Conservation (phyloP, 345 rosid species). For the Acer negundo region DNA sequence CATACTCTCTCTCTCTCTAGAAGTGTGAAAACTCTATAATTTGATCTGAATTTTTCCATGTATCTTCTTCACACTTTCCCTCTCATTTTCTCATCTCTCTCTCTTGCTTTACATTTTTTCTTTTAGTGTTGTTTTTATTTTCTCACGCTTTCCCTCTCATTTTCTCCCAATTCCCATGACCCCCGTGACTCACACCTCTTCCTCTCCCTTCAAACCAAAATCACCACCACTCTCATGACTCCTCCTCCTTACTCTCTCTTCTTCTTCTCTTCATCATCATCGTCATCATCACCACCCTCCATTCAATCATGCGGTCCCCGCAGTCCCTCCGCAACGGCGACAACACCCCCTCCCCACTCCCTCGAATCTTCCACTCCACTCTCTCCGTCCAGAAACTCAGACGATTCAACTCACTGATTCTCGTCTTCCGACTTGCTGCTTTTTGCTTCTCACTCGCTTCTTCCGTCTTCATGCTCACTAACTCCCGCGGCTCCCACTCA, state of each 20-base stretch:
- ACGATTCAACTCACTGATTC: conserved; percentile 75
- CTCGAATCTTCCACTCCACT: conserved; percentile 64
- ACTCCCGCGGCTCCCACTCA: conserved; percentile 56
- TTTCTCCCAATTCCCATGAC: background rate
- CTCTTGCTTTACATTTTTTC: background rate
- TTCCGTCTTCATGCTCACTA: conserved; percentile 84
- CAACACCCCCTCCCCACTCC: conserved; percentile 51
- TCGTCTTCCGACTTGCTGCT: conserved; percentile 70
- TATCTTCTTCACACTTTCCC: background rate
- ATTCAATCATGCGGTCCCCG: conserved; percentile 61
- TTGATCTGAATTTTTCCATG: background rate
- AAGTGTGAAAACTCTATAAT: background rate
- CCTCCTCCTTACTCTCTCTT: conserved; percentile 22
- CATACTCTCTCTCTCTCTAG: background rate
- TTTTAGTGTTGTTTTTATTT: background rate
- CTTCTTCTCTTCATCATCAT: background rate
- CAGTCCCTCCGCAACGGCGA: conserved; percentile 70
- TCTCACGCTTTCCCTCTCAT: conserved; percentile 41
- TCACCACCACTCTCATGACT: conserved; percentile 16
- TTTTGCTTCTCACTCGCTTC: conserved; percentile 85
- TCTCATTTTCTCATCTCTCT: background rate
- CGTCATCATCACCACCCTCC: background rate
- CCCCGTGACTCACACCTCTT: conserved; percentile 15
- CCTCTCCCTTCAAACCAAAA: background rate
- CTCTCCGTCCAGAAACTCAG: conserved; percentile 73